Percentiles rank a stretch among this genome's conserved stretches.
Conservation (phyloP, 2,329 filamentous ascomycete species). For the Tolypocladium amazonense region DNA sequence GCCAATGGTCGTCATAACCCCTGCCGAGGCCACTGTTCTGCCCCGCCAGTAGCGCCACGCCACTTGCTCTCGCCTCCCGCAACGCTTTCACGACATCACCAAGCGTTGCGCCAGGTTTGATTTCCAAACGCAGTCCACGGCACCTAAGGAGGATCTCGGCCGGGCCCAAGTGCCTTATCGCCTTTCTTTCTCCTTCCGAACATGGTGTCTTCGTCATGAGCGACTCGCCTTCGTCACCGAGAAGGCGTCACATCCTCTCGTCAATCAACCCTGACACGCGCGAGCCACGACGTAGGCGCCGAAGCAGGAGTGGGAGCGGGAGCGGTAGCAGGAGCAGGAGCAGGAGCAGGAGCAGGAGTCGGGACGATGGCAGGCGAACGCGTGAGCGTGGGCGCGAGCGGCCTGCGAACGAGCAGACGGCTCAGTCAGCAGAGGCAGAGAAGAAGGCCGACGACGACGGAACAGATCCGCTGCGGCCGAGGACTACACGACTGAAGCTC, state of each 20-base stretch:
- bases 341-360: constrained; percentile 4
- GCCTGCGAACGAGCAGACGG: neutral
- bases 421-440: neutral
- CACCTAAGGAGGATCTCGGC: neutral
- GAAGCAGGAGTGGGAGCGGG: neutral
- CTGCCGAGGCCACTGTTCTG: neutral
- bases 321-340: constrained; percentile 1
- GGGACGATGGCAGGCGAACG: neutral
- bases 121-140: neutral
- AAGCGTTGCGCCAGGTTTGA: neutral
- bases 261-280: constrained; percentile 31
- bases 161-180: neutral
- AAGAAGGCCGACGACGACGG: constrained; percentile 4
- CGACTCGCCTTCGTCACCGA: constrained; percentile 21
- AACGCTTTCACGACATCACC: neutral
- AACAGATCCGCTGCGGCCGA: constrained; percentile 13
- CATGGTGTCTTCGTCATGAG: constrained; percentile 21
- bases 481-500: constrained; percentile 21
- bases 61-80: neutral
- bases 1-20: neutral
- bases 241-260: constrained; percentile 36
- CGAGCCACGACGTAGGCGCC: neutral
- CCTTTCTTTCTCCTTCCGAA: neutral
- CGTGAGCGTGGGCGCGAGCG: neutral
- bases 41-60: neutral